Base-by-base conservation (phyloP, 2,329 filamentous ascomycete genomes). In the Lecanicillium sp. region DNA sequence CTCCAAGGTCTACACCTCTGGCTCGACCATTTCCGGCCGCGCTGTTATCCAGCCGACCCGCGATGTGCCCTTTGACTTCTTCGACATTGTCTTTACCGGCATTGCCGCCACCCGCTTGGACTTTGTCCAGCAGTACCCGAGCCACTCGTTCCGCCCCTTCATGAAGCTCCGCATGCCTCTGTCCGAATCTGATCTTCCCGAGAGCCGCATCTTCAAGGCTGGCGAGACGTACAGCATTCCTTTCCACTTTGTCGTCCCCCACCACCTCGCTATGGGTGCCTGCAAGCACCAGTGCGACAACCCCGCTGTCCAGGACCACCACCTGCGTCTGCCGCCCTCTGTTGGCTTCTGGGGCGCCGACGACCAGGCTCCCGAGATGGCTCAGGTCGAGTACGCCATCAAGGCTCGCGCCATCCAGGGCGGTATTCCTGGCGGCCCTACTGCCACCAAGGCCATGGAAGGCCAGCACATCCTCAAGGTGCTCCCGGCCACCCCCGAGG, bases 191-290 rank as follows among this genome's bases (percentile, higher is more conserved):
- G 51, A 59, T 6, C 68, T 77, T 38, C 74, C 74, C 3, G 55
- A 57, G 7, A 58, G 66, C 15, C 59, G 65, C 25, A 49, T 74
- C 20, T 69, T 77, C 43, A 59, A 69, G 53, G 60, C 64, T n/a
- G 70, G 65, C 3, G 54, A 54, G 45, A 63, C 61, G 18, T 73
- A 74, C 55, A 64, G 51, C 12, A 55, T 79, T 17, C 74, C 74
- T n/a, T 74, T 79, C 59, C 58, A 74, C 58, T 79, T 79, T 46
- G 68, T 78, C 42, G 66, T 79, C 13, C 74, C 74, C n/a, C 61
- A 64, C 46, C 67, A 76, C 39, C 68, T 79, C 43, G 77, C 74
- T 14, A 60, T 77, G 36, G 66, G 65, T 42, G 72, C 74, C 14
- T 79, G 74, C 61, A 69, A 60, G 48, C 74, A 78, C 58, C 48